Evolutionary conservation across 192 early-diverging fungal genomes (phyloP).

Genomic region (Kappamyces sp.): DNA sequence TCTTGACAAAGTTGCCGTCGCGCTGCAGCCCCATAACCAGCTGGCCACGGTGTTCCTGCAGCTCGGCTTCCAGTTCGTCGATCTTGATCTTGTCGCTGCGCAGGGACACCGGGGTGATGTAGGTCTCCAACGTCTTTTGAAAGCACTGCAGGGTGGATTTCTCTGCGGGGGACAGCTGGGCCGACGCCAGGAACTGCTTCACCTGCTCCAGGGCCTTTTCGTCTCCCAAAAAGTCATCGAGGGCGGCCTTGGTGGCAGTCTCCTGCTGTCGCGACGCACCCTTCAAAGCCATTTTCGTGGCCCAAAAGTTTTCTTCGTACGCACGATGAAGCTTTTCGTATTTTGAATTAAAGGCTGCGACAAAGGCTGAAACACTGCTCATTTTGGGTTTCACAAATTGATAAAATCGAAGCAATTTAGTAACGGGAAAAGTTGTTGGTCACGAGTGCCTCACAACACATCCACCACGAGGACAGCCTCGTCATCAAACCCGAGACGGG

Average conservation of each 20-base stretch:
- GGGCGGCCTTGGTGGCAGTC: slow-evolving; percentile 27
- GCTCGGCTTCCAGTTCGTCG: slow-evolving; percentile 27
- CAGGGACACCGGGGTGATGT: slow-evolving; percentile 24
- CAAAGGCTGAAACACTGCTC: slow-evolving; percentile 7
- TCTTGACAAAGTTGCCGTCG: slow-evolving; percentile 18
- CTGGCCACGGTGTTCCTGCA: slow-evolving; percentile 17
- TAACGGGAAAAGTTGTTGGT: no score
- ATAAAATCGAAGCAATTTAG: no score
- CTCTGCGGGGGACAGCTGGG: slow-evolving; percentile 19
- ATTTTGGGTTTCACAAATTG: no score
- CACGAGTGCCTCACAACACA: neutral
- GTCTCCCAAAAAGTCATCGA: slow-evolving; percentile 32
- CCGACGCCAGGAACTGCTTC: slow-evolving; percentile 14
- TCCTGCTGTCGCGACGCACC: slow-evolving; percentile 22
- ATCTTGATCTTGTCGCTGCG: slow-evolving; percentile 16
- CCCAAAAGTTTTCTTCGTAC: slow-evolving; percentile 35
- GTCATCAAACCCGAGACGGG: neutral
- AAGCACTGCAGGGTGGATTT: slow-evolving; percentile 20
- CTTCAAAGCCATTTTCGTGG: slow-evolving; percentile 31
- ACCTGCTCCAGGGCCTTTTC: slow-evolving; percentile 21
- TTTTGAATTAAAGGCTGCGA: slow-evolving; percentile 24
- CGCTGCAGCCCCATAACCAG: slow-evolving; percentile 23
- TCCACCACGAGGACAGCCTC: slow-evolving; percentile 1
- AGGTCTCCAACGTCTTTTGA: slow-evolving; percentile 28
- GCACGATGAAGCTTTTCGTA: slow-evolving; percentile 29